phyloP scores from a whole-genome alignment of 176 grass and related monocot species.

The Puya raimondii region DNA sequence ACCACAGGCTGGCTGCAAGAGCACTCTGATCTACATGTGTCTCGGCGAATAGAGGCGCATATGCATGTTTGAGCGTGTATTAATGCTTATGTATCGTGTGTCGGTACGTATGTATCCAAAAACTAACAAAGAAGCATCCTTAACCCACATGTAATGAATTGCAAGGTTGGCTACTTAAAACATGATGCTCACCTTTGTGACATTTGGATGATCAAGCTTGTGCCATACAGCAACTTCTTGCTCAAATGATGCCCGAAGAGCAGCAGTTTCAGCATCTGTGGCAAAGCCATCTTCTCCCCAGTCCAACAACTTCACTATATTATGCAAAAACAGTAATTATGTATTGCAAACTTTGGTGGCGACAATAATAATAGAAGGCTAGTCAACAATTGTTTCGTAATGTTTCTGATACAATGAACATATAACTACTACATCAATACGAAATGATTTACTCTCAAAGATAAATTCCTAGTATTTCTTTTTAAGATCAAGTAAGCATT shows the following conservation, averaged over 20 bases:
- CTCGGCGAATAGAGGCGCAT: too few species aligned
- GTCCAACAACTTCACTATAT: slow-evolving; percentile 62
- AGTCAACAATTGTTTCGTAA: background rate
- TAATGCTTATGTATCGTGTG: too few species aligned
- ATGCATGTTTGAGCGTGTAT: too few species aligned
- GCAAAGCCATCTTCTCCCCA: slow-evolving; percentile 61
- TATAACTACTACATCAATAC: background rate
- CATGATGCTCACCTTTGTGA: slow-evolving; percentile 50
- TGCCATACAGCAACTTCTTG: slow-evolving; percentile 77
- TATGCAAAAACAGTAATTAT: slow-evolving; percentile 2
- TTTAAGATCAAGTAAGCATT: too few species aligned
- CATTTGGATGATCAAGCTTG: slow-evolving; percentile 56
- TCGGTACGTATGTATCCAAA: too few species aligned
- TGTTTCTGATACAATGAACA: background rate
- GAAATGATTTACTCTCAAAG: background rate
- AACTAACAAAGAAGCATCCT: too few species aligned
- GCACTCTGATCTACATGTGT: too few species aligned
- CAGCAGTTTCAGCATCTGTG: slow-evolving; percentile 38
- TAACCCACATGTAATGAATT: too few species aligned
- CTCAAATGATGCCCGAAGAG: slow-evolving; percentile 40
- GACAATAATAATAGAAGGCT: background rate
- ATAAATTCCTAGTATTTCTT: too few species aligned
- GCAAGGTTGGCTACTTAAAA: background rate
- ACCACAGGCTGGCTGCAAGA: too few species aligned
- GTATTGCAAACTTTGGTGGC: background rate